Conservation (phyloP, 169 alveolate species). For the Plasmodium cynomolgi region DNA sequence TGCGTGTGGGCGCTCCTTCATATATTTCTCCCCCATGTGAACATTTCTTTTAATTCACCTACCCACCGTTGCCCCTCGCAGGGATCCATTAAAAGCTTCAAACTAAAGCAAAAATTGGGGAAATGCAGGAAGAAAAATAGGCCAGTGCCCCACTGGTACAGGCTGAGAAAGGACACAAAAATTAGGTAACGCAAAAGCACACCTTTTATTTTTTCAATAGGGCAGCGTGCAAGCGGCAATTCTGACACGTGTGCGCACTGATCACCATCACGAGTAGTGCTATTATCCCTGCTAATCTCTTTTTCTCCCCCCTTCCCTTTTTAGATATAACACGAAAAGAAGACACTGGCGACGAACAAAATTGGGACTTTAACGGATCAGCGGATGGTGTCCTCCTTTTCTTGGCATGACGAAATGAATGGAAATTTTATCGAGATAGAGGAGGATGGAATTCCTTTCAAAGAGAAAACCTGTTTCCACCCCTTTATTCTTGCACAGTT, state of each 20-base stretch:
- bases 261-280: neutral
- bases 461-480: neutral
- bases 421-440: neutral
- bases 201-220: neutral
- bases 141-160: conserved; percentile 97
- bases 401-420: neutral
- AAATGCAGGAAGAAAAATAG: conserved; percentile 95
- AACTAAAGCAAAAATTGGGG: conserved; percentile 93
- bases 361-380: conserved; percentile 89
- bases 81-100: conserved; percentile 94
- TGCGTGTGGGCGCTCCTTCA: neutral
- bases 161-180: conserved; percentile 93
- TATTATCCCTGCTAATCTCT: neutral
- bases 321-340: conserved; percentile 95
- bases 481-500: neutral
- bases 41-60: neutral
- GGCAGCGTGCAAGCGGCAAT: neutral
- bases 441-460: neutral
- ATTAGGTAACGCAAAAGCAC: conserved; percentile 88
- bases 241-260: neutral
- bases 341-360: conserved; percentile 98
- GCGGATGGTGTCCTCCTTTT: neutral
- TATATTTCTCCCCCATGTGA: neutral
- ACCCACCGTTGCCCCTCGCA: conserved; percentile 35
- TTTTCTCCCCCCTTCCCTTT: neutral